Evolutionary conservation across 768 basidiomycete genomes (phyloP), one percentile per base, ranked within the genome.

Genomic region (Phallus indusiatus): DNA sequence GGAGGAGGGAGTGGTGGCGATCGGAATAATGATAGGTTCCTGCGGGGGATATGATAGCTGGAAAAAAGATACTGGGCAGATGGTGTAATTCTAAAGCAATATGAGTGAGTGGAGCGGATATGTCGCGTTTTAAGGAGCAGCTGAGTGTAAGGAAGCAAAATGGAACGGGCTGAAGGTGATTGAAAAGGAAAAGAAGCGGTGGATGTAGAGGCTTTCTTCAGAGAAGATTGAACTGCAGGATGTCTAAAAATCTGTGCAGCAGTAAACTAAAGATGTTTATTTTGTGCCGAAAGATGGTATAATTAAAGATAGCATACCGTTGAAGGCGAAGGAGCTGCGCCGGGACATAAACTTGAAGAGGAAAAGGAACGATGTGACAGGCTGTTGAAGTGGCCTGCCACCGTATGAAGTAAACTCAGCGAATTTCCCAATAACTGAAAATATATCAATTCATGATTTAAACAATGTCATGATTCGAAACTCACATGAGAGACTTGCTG

Each of bases 401-500:
- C 49, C 16, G n/a, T 59, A 9, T 59, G 49, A n/a, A 59, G 49
- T 22, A 59, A 24, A n/a, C 17, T 59, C 47, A 59, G 50, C 3
- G 57, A 50, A 16, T 48, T 53, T 14, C 57, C 50, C 49, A 59
- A 28, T 20, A 59, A 16, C 57, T 59, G 50, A 54, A 54, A 17
- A 37, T 36, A n/a, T 20, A 14, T 34, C 34, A 17, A 59, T 35
- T 51, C 1, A 28, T 14, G 34, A 51, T 51, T 20, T 11, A 14
- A 1, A 59, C 17, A 52, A 20, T 7, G 7, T 7, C 28, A 28
- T 28, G 7, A 2, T 28, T 28, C 28, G 7, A 28, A 21, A 52
- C 48, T 36, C 28, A 36, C 57, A 35, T 59, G 47, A n/a, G 18
- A 33, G 17, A 37, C 20, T 22, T 57, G 56, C 21, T 56, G 55